Conservation (phyloP, 129 eudicot genomes). For the Flaveria robusta region DNA sequence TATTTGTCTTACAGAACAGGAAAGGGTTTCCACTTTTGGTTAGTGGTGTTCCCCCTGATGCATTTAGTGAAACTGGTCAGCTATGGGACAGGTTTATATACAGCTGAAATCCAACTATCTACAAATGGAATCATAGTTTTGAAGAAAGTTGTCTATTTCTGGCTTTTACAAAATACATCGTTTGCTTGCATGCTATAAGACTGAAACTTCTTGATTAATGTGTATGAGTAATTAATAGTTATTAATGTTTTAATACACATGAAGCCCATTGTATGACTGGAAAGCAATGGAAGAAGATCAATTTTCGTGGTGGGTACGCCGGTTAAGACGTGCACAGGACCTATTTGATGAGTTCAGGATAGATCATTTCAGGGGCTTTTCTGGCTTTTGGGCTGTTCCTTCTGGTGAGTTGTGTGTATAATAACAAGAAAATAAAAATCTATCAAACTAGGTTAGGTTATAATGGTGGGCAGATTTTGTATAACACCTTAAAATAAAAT, state of each 20-base stretch:
- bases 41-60: constrained; percentile 98
- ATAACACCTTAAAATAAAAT: not conserved
- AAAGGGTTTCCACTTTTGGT: constrained; percentile 82
- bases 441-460: not conserved
- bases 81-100: constrained; percentile 85
- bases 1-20: constrained; percentile 57
- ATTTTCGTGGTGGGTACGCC: constrained; percentile 87
- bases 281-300: constrained; percentile 84
- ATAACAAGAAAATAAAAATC: constrained; percentile 21
- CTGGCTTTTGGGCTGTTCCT: constrained; percentile 99
- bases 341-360: constrained; percentile 96
- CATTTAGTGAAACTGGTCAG: constrained; percentile 99
- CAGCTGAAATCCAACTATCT: not conserved
- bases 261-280: constrained; percentile 96
- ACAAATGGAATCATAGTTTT: not conserved
- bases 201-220: not conserved
- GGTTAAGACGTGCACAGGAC: constrained; percentile 77
- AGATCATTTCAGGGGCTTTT: constrained; percentile 96
- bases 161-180: constrained; percentile 10
- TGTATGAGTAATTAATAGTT: constrained; percentile 2
- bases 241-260: constrained; percentile 22
- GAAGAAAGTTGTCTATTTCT: constrained; percentile 8
- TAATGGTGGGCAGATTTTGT: not conserved
- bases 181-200: constrained; percentile 27
- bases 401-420: constrained; percentile 58